phyloP scores from a whole-genome alignment of 1,139 yeast genomes.

The Zygoascus hellenicus region DNA sequence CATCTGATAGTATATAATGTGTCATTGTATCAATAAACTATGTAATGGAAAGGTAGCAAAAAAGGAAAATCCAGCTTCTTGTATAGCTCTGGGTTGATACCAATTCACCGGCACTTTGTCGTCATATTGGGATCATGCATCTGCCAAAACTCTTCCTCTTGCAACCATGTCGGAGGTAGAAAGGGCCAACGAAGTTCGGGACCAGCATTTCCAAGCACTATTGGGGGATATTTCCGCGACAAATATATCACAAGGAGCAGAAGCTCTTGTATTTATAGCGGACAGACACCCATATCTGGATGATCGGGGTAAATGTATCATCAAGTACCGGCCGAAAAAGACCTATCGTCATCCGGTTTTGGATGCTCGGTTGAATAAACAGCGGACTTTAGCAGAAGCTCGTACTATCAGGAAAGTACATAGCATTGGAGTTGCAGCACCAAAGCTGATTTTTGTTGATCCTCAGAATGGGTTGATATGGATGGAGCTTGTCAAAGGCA shows the following conservation, averaged over 20 bases:
- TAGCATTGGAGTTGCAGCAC: constrained; percentile 55
- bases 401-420: constrained; percentile 62
- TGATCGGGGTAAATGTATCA: constrained; percentile 36
- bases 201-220: constrained; percentile 38
- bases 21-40: background rate
- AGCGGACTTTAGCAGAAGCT: constrained; percentile 80
- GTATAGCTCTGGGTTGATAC: background rate
- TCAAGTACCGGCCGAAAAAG: constrained; percentile 85
- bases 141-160: too few species aligned
- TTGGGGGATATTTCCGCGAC: constrained; percentile 43
- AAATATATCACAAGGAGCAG: constrained; percentile 81
- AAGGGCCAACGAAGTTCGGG: constrained; percentile 12
- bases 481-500: constrained; percentile 69
- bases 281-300: constrained; percentile 58
- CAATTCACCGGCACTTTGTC: background rate
- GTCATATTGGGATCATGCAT: too few species aligned
- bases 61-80: background rate
- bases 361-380: constrained; percentile 69
- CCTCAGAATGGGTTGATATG: constrained; percentile 74
- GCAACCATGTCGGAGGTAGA: too few species aligned
- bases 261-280: constrained; percentile 73
- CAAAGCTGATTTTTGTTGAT: constrained; percentile 66
- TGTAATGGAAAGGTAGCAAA: constrained; percentile 5
- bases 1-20: background rate
- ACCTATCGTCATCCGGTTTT: constrained; percentile 81